Evolutionary conservation across 176 grass and related monocot genomes (phyloP).

Genomic region (Musa itinerans): DNA sequence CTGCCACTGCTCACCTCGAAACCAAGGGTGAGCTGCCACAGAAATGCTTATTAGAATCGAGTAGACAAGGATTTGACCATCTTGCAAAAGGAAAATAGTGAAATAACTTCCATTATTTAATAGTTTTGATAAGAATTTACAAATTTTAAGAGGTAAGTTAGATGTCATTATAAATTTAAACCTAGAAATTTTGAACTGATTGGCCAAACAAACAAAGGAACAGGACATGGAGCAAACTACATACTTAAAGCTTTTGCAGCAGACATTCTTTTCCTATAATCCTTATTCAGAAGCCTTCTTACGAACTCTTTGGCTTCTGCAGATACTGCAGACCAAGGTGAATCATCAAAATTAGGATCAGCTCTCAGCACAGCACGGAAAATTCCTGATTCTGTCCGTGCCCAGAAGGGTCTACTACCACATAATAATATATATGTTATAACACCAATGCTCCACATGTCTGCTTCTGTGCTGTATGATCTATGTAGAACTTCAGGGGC

Average conservation of each 20-base stretch:
- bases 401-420: constrained; percentile 97
- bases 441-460: constrained; percentile 98
- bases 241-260: constrained; percentile 94
- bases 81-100: background rate
- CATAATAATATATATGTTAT: constrained; percentile 96
- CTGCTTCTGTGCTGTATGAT: constrained; percentile 92
- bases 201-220: background rate
- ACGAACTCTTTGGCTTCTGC: constrained; percentile 92
- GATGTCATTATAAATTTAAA: background rate
- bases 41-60: background rate
- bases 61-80: background rate
- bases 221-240: constrained; percentile 10
- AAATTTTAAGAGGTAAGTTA: background rate
- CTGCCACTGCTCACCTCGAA: background rate
- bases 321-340: constrained; percentile 75
- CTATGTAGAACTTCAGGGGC: constrained; percentile 96
- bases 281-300: constrained; percentile 92
- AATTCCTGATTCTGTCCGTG: constrained; percentile 95
- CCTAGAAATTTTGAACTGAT: constrained; percentile 13
- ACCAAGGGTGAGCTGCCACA: constrained; percentile 20
- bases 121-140: background rate
- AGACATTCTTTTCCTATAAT: constrained; percentile 98
- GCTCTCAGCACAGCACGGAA: constrained; percentile 95
- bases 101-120: background rate
- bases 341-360: constrained; percentile 88